Percentiles rank a stretch among this genome's conserved stretches.
Evolutionary conservation across 495 filamentous ascomycete species (phyloP).

Genomic region (Aspergillus affinis): DNA sequence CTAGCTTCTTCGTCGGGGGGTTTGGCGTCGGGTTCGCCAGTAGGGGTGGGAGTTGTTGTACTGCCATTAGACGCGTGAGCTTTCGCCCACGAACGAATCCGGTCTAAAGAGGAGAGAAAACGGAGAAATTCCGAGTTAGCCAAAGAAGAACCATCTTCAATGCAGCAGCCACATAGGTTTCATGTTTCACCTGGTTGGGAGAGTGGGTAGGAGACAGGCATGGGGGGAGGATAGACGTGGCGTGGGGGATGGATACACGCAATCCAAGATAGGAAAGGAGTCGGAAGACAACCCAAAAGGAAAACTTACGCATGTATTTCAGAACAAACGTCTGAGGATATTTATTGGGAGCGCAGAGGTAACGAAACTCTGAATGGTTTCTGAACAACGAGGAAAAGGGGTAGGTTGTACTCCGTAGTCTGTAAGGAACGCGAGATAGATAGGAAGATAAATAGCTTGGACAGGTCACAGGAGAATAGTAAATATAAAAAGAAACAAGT

Average conservation of each 20-base stretch:
- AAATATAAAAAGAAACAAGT: conserved; percentile 9
- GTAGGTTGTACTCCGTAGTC: background rate
- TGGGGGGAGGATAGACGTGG: background rate
- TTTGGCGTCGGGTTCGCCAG: conserved; percentile 7
- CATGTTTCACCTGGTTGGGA: conserved; percentile 1
- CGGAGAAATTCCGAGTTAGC: background rate
- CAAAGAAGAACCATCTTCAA: background rate
- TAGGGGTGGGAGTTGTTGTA: conserved; percentile 10
- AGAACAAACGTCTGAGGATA: conserved; percentile 16
- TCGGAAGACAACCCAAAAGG: conserved; percentile 9
- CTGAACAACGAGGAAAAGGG: background rate
- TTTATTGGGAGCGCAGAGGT: background rate
- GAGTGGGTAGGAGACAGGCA: background rate
- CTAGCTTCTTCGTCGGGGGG: conserved; percentile 16
- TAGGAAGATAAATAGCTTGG: background rate
- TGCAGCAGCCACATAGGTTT: background rate
- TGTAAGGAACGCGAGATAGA: background rate
- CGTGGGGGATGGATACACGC: background rate
- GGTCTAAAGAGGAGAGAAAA: conserved; percentile 29
- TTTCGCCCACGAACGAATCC: conserved; percentile 51
- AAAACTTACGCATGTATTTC: conserved; percentile 46
- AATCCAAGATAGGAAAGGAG: conserved; percentile 7
- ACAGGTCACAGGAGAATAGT: background rate
- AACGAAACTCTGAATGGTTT: background rate
- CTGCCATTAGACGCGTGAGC: conserved; percentile 41